Conservation (phyloP, 2,329 filamentous ascomycete genomes). For the Ciborinia camelliae region DNA sequence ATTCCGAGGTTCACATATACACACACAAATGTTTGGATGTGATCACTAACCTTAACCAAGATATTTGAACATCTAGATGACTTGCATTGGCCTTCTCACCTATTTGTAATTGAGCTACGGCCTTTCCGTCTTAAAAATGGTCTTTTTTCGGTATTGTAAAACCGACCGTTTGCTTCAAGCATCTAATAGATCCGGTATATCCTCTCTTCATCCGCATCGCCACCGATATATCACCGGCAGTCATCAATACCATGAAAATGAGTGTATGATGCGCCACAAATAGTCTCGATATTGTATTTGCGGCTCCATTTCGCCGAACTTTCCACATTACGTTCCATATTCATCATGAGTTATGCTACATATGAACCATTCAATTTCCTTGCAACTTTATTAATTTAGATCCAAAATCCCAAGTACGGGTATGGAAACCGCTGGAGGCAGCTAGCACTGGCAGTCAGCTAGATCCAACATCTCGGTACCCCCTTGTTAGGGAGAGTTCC, state of each 20-base stretch:
- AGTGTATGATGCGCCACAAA: neutral
- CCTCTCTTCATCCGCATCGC: neutral
- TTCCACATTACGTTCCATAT: neutral
- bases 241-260: neutral
- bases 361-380: neutral
- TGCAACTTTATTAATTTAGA: neutral
- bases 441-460: slow-evolving; percentile 16
- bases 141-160: neutral
- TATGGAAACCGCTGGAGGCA: slow-evolving; percentile 12
- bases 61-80: too few species aligned
- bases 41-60: neutral
- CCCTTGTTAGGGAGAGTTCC: neutral
- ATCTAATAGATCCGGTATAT: neutral
- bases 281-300: neutral
- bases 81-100: neutral
- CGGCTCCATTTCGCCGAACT: neutral
- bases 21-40: neutral
- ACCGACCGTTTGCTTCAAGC: neutral
- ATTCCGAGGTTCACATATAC: neutral
- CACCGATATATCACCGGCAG: neutral
- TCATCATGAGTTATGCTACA: neutral
- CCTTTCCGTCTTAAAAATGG: neutral
- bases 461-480: slow-evolving; percentile 9
- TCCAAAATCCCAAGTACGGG: neutral
- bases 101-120: slow-evolving; percentile 1